Evolutionary conservation across 2,329 filamentous ascomycete genomes (phyloP), one percentile per base, ranked within the genome.

Genomic region (Fusarium devonianum): DNA sequence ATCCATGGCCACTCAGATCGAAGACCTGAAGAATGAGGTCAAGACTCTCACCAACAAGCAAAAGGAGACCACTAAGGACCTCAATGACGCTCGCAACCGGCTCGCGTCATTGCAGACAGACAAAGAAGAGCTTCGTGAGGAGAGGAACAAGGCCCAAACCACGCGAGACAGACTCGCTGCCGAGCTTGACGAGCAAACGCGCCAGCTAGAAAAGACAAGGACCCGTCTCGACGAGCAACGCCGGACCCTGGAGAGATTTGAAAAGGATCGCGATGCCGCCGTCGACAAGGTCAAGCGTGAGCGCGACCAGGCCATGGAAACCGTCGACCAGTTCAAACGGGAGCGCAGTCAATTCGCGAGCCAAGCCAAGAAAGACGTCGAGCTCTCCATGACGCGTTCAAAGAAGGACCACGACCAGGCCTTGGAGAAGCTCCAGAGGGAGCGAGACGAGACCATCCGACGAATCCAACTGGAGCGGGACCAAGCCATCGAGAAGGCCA

Each of bases 91-190:
- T 14, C 58, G 63, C 2, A 45, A 60, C 22, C 52, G 56, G 21
- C 52, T 66, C n/a, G 53, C 60, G 3, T 46, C 34, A 25, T 44
- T 63, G 22, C 61, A 66, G n/a, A 57, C 49, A 12, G 63, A 66
- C 43, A 65, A 64, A 18, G 62, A 66, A 11, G 62, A 66, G 39
- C 60, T 66, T 3, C 47, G 58, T 9, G 42, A 60, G 5, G 63
- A 63, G 41, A 53, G 62, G 4, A 63, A 62, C 53, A 63, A 62
- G 50, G 60, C 54, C 4, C 53, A 60, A 5, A 51, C 58, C 3
- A 54, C 59, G 12, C 49, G 51, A 5, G 63, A 66, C 10, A 60
- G 51, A 19, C 57, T 66, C 10, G 53, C 41, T 4, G 16, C 7
- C 2, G 59, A 62, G 17, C 59, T 62, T 7, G 56, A 62, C 3